phyloP scores from a whole-genome alignment of 352 stramenopile genomes.

The Pythium biforme region DNA sequence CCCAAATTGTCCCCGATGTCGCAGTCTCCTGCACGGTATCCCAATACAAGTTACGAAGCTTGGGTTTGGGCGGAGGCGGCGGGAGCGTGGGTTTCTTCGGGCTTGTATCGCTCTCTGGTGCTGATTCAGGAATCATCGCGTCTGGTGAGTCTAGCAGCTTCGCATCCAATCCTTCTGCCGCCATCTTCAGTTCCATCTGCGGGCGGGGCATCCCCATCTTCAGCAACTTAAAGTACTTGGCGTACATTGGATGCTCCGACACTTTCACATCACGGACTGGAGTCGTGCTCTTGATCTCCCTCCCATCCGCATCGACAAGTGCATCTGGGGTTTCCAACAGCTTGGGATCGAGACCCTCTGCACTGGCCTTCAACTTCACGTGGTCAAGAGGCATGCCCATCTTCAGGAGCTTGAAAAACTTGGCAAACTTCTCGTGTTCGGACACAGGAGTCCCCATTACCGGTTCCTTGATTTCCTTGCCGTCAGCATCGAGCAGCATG shows the following conservation, averaged over 20 bases:
- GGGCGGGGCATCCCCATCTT: conserved; percentile 93
- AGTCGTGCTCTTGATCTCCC: conserved; percentile 25
- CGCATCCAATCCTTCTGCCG: conserved; percentile 87
- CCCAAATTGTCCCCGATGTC: conserved; percentile 72
- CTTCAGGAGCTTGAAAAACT: conserved; percentile 94
- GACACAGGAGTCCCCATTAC: conserved; percentile 42
- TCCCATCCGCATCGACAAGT: conserved; percentile 28
- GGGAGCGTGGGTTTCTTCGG: conserved; percentile 31
- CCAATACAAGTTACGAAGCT: conserved; percentile 85
- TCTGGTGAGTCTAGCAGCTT: conserved; percentile 87
- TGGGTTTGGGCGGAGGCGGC: conserved; percentile 60
- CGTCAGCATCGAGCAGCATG: conserved; percentile 22
- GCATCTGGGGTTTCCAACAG: conserved; percentile 61
- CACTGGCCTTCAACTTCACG: conserved; percentile 86
- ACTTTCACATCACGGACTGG: conserved; percentile 41
- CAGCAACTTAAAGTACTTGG: conserved; percentile 96
- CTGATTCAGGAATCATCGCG: conserved; percentile 56
- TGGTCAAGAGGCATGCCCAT: conserved; percentile 85
- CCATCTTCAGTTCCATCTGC: conserved; percentile 92
- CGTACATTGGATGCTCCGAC: conserved; percentile 86
- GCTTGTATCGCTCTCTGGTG: conserved; percentile 23
- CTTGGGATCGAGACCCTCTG: conserved; percentile 59
- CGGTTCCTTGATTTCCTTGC: conserved; percentile 29
- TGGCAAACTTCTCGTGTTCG: conserved; percentile 83
- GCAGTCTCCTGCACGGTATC: conserved; percentile 60